These are phyloP conservation scores for Gossypium arboreum DNA, from an alignment of 345 rosid species.

Conservation along the genomic window DNA sequence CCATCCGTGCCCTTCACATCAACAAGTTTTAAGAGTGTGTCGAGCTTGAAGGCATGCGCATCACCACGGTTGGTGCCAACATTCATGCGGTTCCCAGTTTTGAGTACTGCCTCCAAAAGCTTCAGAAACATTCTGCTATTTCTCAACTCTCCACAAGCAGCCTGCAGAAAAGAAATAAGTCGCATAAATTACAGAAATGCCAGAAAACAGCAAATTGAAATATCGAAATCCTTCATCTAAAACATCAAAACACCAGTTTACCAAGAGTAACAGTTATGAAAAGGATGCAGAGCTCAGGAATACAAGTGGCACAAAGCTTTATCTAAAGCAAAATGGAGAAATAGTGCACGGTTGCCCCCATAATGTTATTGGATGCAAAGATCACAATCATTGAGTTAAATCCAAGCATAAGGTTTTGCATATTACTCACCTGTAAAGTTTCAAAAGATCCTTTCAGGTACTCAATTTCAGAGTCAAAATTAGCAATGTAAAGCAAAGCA, in stretches of 20 bases:
- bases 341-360: not conserved
- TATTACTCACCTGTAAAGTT: slow-evolving; percentile 57
- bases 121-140: slow-evolving; percentile 80
- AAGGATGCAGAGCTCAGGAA: not conserved
- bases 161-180: slow-evolving; percentile 35
- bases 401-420: not conserved
- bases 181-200: slow-evolving; percentile 11
- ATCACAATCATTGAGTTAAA: not conserved
- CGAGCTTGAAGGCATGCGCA: slow-evolving; percentile 95
- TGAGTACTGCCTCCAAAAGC: slow-evolving; percentile 91
- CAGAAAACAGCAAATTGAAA: not conserved
- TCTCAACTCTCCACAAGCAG: slow-evolving; percentile 69
- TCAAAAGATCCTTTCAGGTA: slow-evolving; percentile 75
- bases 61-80: slow-evolving; percentile 91
- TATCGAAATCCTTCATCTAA: not conserved
- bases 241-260: not conserved
- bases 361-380: not conserved
- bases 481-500: slow-evolving; percentile 84
- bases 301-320: not conserved
- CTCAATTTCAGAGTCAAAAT: slow-evolving; percentile 83
- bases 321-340: not conserved
- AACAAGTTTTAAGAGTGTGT: slow-evolving; percentile 80
- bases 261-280: not conserved
- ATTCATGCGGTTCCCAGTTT: slow-evolving; percentile 92
- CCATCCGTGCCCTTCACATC: slow-evolving; percentile 89